phyloP scores from a whole-genome alignment of 176 grass and related monocot genomes.

The Bolboschoenus planiculmis region DNA sequence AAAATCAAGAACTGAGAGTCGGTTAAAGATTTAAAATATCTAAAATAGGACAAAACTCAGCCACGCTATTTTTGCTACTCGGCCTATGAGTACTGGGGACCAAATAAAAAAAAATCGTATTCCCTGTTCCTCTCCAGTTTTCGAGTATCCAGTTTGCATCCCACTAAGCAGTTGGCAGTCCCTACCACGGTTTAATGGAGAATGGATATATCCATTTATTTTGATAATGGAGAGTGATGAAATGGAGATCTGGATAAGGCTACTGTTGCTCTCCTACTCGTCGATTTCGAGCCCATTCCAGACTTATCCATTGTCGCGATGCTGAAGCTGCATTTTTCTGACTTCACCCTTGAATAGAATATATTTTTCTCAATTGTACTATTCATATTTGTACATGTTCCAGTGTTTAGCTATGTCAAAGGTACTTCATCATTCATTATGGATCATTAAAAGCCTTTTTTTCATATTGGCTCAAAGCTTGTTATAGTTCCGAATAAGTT shows the following conservation, averaged over 20 bases:
- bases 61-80: neutral
- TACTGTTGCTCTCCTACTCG: neutral
- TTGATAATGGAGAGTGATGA: neutral
- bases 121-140: neutral
- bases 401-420: neutral
- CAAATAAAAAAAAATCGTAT: neutral
- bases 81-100: neutral
- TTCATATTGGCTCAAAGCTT: too few species aligned
- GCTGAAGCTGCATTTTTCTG: neutral
- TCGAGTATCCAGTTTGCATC: neutral
- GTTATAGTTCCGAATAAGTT: too few species aligned
- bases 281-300: constrained; percentile 12
- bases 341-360: neutral
- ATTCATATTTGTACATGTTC: too few species aligned
- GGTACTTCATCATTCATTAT: too few species aligned
- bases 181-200: neutral
- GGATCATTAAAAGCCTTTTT: too few species aligned
- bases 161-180: too few species aligned
- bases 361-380: too few species aligned
- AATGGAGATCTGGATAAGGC: neutral
- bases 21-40: neutral
- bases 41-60: neutral
- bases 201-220: neutral
- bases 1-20: neutral
- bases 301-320: constrained; percentile 2